These are phyloP conservation scores for Lichenothelia convexa DNA, from an alignment of 495 filamentous ascomycete species.

Conservation along the genomic window DNA sequence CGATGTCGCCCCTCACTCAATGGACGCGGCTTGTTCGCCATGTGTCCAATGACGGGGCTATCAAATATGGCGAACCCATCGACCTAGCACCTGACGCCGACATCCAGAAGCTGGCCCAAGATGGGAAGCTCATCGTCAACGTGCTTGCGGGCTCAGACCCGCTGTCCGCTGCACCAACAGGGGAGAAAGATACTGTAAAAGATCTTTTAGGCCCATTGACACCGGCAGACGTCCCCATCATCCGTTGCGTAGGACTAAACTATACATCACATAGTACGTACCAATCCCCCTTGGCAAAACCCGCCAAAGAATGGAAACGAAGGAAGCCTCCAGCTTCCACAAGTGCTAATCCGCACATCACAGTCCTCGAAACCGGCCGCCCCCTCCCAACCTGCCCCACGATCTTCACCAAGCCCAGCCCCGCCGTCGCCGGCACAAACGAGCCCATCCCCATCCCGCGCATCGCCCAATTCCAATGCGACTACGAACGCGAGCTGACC, in stretches of 20 bases:
- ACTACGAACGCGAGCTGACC: constrained; percentile 35
- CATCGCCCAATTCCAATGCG: constrained; percentile 30
- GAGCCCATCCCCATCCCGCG: constrained; percentile 27
- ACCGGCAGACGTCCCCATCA: constrained; percentile 14
- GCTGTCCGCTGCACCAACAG: constrained; percentile 3
- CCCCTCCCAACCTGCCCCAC: constrained; percentile 29
- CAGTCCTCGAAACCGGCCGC: constrained; percentile 28
- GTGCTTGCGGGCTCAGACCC: constrained; percentile 7
- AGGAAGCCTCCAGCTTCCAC: no score
- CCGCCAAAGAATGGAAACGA: neutral
- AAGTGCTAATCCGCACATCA: neutral
- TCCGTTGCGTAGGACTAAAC: constrained; percentile 19
- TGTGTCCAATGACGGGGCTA: constrained; percentile 18
- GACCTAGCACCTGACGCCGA: constrained; percentile 24
- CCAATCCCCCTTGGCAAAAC: neutral
- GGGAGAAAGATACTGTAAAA: constrained; percentile 3
- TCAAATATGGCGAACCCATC: constrained; percentile 30
- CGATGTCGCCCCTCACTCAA: neutral
- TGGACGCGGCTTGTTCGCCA: neutral
- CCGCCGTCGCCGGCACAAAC: constrained; percentile 26
- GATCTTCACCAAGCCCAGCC: constrained; percentile 33
- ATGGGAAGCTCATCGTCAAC: constrained; percentile 12
- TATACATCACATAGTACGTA: constrained; percentile 16
- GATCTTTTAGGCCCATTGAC: constrained; percentile 15
- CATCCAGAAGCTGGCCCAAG: constrained; percentile 21